These are phyloP conservation scores for Aspergillus heteromorphus DNA, from an alignment of 495 filamentous ascomycete genomes.

Conservation along the genomic window DNA sequence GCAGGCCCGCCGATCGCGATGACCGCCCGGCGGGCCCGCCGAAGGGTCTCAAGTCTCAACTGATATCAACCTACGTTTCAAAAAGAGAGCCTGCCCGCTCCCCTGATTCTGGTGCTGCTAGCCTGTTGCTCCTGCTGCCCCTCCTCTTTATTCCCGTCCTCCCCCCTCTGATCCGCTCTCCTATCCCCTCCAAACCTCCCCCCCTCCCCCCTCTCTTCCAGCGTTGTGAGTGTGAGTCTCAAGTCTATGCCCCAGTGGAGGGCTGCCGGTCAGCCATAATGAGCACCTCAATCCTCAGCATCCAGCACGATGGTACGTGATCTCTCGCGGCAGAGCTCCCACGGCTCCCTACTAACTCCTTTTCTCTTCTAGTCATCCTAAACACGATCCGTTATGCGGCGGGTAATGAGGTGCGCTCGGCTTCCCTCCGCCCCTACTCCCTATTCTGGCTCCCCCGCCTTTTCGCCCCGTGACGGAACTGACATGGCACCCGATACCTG, in stretches of 20 bases:
- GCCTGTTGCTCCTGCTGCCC: neutral
- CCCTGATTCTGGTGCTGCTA: neutral
- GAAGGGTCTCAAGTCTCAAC: too few relatives aligned
- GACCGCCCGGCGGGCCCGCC: too few relatives aligned
- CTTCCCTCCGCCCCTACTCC: neutral
- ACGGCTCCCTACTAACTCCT: neutral
- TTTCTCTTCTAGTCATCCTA: slow-evolving; percentile 46
- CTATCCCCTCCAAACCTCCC: neutral
- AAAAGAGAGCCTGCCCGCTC: slow-evolving; percentile 11
- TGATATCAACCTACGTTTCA: slow-evolving; percentile 22
- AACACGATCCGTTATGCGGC: slow-evolving; percentile 54
- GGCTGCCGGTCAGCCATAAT: slow-evolving; percentile 40
- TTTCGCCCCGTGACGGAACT: slow-evolving; percentile 26
- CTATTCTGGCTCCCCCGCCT: slow-evolving; percentile 4
- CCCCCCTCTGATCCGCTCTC: neutral
- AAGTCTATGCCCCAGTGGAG: slow-evolving; percentile 19
- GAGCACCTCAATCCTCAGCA: slow-evolving; percentile 46
- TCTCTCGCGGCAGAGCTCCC: too few relatives aligned
- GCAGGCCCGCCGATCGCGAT: too few relatives aligned
- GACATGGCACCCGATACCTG: slow-evolving; percentile 15
- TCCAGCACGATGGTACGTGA: slow-evolving; percentile 48
- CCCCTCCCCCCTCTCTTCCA: neutral
- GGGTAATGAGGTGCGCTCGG: slow-evolving; percentile 51
- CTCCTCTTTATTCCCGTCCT: neutral
- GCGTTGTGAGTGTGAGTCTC: slow-evolving; percentile 4